Evolutionary conservation across 345 rosid species (phyloP), one percentile per base, ranked within the genome.

Genomic region (Draba incana): DNA sequence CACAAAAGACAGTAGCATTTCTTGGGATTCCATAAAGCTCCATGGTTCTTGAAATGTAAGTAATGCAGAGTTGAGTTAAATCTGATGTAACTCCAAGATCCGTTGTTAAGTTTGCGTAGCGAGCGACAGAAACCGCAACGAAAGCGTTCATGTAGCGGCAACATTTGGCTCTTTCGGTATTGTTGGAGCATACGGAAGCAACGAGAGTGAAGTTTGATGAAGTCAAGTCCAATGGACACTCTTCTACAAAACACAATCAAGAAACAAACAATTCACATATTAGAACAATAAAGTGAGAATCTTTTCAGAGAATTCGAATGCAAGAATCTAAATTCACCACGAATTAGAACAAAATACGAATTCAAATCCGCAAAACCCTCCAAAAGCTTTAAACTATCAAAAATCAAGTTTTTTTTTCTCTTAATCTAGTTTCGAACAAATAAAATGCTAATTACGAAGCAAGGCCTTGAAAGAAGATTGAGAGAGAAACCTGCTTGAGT

Each of bases 71-170:
- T 5, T 81, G 78, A 31, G 85, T 79, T 6, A 81, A 39, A 72
- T 88, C 81, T 0, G 83, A 54, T 35, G 89, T 1, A 41, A 90
- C 86, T 65, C 97, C 97, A 11, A 93, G 84, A 63, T 76, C 72
- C 70, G 89, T 38, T 12, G 98, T 88, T 54, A 28, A 52, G 82
- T 90, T 93, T 41, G 97, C 87, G 54, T 85, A 86, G 33, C 84
- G 94, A 31, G 98, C 80, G 30, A 88, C 68, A 1, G 98, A 88
- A 64, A 85, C 69, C 5, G 96, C 90, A 70, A 88, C 62, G 50
- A 84, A 93, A 63, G 96, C 92, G 72, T 93, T 93, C 64, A 93
- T 90, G 79, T 93, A 90, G 57, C 92, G 96, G 82, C 97, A 93
- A 69, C 98, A 93, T 71, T 84, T 88, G 57, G 87, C 96, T 82